These are phyloP conservation scores for Geotrichum fermentans DNA, from an alignment of 1,139 yeast genomes.

Conservation along the genomic window DNA sequence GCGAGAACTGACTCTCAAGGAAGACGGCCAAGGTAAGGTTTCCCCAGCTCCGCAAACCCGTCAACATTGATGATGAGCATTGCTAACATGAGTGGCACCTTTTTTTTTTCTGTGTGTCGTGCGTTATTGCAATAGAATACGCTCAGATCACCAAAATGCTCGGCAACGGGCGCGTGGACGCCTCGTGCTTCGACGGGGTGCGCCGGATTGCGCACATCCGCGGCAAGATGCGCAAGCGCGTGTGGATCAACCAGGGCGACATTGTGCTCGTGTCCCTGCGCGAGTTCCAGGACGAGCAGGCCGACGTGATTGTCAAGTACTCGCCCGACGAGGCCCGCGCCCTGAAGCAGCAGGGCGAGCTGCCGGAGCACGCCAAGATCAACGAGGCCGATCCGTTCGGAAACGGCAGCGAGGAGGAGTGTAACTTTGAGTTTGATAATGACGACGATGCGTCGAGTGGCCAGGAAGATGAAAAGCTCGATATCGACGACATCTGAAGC, in stretches of 20 bases:
- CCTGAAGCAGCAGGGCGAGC: slow-evolving; percentile 90
- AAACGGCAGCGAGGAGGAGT: slow-evolving; percentile 94
- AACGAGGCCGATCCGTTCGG: slow-evolving; percentile 97
- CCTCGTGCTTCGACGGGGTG: slow-evolving; percentile 86
- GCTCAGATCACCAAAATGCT: slow-evolving; percentile 98
- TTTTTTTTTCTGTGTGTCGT: neutral
- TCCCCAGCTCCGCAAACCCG: neutral
- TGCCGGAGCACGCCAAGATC: slow-evolving; percentile 91
- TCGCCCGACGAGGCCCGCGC: slow-evolving; percentile 98
- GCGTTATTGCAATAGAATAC: slow-evolving; percentile 57
- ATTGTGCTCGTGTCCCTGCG: slow-evolving; percentile 91
- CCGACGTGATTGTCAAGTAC: slow-evolving; percentile 95
- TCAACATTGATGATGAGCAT: neutral
- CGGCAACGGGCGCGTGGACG: slow-evolving; percentile 96
- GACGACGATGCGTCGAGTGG: slow-evolving; percentile 78
- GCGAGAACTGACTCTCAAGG: slow-evolving; percentile 87
- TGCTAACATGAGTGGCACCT: no score
- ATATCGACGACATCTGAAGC: slow-evolving; percentile 80
- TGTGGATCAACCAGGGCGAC: slow-evolving; percentile 99
- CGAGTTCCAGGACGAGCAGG: slow-evolving; percentile 97
- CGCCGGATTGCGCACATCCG: slow-evolving; percentile 96
- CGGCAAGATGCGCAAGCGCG: slow-evolving; percentile 98
- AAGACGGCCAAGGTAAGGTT: slow-evolving; percentile 66
- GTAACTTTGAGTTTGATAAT: slow-evolving; percentile 96
- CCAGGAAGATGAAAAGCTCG: slow-evolving; percentile 65